Percentiles rank a stretch among this genome's conserved stretches.
These are phyloP conservation scores for Pseudozyma thailandica DNA, from an alignment of 1,284 basidiomycete genomes.

Conservation along the genomic window DNA sequence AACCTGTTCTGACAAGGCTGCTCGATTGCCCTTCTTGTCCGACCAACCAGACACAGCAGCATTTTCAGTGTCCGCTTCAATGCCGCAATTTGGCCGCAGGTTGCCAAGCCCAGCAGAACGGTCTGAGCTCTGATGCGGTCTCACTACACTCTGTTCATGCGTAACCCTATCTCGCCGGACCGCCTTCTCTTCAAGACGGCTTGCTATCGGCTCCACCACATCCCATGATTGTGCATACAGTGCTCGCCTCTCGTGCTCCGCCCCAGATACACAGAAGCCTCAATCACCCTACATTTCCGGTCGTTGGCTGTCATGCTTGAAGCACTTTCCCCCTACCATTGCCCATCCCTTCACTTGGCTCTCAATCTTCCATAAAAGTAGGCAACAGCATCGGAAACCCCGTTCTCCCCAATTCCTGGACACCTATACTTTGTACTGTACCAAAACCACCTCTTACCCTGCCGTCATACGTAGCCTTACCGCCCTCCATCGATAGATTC, in stretches of 20 bases:
- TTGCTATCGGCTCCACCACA: slow-evolving; percentile 5
- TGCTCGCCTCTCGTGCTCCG: slow-evolving; percentile 1
- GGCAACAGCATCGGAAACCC: too few relatives aligned
- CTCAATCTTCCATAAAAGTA: too few relatives aligned
- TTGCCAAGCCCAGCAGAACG: slow-evolving; percentile 19
- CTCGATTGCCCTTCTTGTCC: not conserved
- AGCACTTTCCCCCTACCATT: too few relatives aligned
- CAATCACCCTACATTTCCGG: not conserved
- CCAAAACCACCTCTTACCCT: too few relatives aligned
- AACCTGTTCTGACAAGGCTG: not conserved
- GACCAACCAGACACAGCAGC: too few relatives aligned
- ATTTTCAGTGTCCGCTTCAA: slow-evolving; percentile 5
- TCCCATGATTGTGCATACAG: slow-evolving; percentile 11
- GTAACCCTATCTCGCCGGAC: slow-evolving; percentile 15
- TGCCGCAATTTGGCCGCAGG: slow-evolving; percentile 12
- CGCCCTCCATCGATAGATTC: too few relatives aligned
- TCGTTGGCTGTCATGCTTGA: too few relatives aligned
- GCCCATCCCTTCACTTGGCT: too few relatives aligned
- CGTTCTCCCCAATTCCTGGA: too few relatives aligned
- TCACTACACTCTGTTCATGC: slow-evolving; percentile 14
- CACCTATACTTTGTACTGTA: too few relatives aligned
- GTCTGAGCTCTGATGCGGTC: slow-evolving; percentile 9
- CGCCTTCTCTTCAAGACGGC: not conserved
- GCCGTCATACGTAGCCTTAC: too few relatives aligned
- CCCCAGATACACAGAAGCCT: too few relatives aligned